phyloP scores from a whole-genome alignment of 2,329 filamentous ascomycete genomes.

The Graphilbum fragrans region DNA sequence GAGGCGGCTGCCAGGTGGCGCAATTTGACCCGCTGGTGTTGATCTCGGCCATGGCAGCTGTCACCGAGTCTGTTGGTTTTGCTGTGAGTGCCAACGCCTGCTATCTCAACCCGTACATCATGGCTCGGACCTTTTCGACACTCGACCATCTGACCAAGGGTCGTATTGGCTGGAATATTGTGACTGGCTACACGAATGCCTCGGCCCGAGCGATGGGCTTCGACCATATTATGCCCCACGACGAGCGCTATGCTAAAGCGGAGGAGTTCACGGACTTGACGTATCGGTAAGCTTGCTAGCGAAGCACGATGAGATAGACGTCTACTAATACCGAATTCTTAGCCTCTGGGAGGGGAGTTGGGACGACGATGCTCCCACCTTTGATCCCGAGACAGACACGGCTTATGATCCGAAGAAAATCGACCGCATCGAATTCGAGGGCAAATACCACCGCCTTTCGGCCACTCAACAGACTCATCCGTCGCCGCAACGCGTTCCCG shows the following conservation, averaged over 20 bases:
- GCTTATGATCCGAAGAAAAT: background rate
- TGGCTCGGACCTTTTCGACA: background rate
- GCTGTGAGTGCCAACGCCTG: slow-evolving; percentile 6
- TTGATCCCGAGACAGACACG: background rate
- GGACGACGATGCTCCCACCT: background rate
- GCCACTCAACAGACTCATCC: slow-evolving; percentile 33
- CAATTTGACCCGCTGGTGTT: slow-evolving; percentile 5
- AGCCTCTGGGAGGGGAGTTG: background rate
- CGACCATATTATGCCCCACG: slow-evolving; percentile 8
- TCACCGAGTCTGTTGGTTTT: slow-evolving; percentile 7
- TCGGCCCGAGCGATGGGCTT: slow-evolving; percentile 10
- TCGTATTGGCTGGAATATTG: slow-evolving; percentile 2
- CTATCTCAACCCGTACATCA: slow-evolving; percentile 3
- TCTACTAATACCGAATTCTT: background rate
- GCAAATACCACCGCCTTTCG: background rate
- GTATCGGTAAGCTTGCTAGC: slow-evolving; percentile 10
- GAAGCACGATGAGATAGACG: background rate
- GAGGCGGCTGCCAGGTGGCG: background rate
- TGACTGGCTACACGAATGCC: slow-evolving; percentile 11
- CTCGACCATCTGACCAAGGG: background rate
- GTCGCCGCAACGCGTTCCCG: slow-evolving; percentile 49
- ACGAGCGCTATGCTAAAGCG: slow-evolving; percentile 13
- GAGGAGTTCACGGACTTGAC: slow-evolving; percentile 13
- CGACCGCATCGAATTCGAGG: background rate
- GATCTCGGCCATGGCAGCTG: slow-evolving; percentile 9